Conservation (phyloP, 2,329 filamentous ascomycete species). For the Colletotrichum eremochloae region DNA sequence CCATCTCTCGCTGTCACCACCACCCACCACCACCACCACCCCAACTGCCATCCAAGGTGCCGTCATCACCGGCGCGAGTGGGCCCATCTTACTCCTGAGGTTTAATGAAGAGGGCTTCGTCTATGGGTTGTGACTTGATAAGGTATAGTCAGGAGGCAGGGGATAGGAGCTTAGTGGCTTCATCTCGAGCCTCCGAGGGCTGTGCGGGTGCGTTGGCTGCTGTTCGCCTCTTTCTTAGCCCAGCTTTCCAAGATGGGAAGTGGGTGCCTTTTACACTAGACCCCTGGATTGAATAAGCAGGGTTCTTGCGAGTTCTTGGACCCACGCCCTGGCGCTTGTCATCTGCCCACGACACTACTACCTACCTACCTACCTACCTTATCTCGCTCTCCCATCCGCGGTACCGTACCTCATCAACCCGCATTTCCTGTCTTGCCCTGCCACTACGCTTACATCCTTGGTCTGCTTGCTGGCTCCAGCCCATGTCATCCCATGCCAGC, state of each 20-base stretch:
- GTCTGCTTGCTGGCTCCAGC: background rate
- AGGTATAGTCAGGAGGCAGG: background rate
- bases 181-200: conserved; percentile 33
- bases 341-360: background rate
- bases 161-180: conserved; percentile 14
- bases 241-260: conserved; percentile 12
- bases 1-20: background rate
- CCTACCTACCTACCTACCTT: too few species aligned
- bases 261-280: background rate
- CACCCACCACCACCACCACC: background rate
- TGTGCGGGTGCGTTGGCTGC: conserved; percentile 25
- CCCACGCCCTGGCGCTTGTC: background rate
- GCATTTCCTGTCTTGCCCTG: background rate
- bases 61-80: conserved; percentile 29
- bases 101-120: conserved; percentile 38
- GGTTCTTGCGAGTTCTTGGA: background rate
- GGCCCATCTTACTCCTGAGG: conserved; percentile 26
- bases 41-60: conserved; percentile 9
- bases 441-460: background rate
- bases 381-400: background rate
- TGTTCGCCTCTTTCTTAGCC: conserved; percentile 12
- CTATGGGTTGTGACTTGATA: conserved; percentile 22
- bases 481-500: conserved; percentile 32
- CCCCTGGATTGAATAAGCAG: background rate
- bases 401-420: conserved; percentile 9